These are phyloP conservation scores for slime mould (Dictyostelium discoideum) DNA, from an alignment of 78 protist genomes.

Conservation along the genomic window dicty_2.7 NC_007089.4:4668001-4668500, in stretches of 20 bases:
- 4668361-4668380: background rate
- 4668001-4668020: conserved; percentile 9
- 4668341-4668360: background rate
- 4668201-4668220: conserved; percentile 44
- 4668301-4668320: background rate
- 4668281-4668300: background rate
- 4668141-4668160: conserved; percentile 23
- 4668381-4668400: conserved; percentile 16
- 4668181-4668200: background rate
- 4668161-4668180: conserved; percentile 28
- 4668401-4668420: background rate
- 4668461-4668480: conserved; percentile 7
- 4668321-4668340: background rate
- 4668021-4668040: conserved; percentile 33
- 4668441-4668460: conserved; percentile 57
- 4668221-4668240: conserved; percentile 28
- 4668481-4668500: conserved; percentile 37
- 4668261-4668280: conserved; percentile 29
- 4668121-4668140: background rate
- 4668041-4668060: conserved; percentile 28
- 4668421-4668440: background rate
- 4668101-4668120: conserved; percentile 28
- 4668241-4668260: conserved; percentile 26
- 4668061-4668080: background rate
- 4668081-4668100: conserved; percentile 40